These are phyloP conservation scores for Ustilago crameri DNA, from an alignment of 1,284 basidiomycete genomes.

Conservation along the genomic window DNA sequence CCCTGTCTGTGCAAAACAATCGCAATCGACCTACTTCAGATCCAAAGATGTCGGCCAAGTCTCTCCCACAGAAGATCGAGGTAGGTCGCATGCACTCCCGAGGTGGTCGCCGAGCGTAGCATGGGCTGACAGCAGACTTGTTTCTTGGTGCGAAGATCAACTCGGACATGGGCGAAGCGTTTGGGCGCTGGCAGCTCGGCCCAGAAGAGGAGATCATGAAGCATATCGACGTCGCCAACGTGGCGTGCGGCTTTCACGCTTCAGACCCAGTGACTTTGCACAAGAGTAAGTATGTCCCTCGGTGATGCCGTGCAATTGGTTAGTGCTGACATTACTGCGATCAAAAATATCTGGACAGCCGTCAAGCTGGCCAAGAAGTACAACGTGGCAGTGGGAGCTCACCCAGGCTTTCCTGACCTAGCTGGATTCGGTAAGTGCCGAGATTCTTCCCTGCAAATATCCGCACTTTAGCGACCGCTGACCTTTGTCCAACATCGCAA, in stretches of 20 bases:
- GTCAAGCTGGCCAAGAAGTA: conserved; percentile 37
- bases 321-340: neutral
- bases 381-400: conserved; percentile 28
- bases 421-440: conserved; percentile 31
- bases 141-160: conserved; percentile 8
- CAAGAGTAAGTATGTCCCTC: conserved; percentile 15
- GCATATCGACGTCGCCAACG: conserved; percentile 34
- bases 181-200: conserved; percentile 35
- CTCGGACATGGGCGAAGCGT: conserved; percentile 40
- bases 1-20: neutral
- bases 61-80: conserved; percentile 20
- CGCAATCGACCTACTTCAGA: neutral
- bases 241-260: conserved; percentile 41
- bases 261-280: conserved; percentile 32
- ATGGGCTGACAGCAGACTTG: neutral
- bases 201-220: conserved; percentile 37
- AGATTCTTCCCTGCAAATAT: no score
- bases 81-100: conserved; percentile 2
- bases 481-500: no score
- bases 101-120: no score
- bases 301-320: no score
- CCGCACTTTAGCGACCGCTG: no score
- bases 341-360: no score
- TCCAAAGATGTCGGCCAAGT: conserved; percentile 7
- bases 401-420: conserved; percentile 38